These are phyloP conservation scores for Adansonia grandidieri DNA, from an alignment of 441 rosid species.

Conservation along the genomic window DNA sequence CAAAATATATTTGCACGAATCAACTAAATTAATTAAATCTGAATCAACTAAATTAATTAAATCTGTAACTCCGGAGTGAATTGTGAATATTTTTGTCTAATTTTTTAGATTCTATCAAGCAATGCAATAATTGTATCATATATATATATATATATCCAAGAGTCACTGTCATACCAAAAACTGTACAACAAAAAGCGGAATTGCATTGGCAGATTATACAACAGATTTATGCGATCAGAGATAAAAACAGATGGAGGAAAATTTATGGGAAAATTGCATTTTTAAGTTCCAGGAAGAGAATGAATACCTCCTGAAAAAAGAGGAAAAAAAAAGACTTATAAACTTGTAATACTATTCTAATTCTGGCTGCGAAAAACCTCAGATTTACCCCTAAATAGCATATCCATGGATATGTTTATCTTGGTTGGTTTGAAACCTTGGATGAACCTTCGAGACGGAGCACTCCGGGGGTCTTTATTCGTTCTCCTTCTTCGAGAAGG, in stretches of 20 bases:
- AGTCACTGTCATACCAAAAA: not conserved
- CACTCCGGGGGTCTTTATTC: constrained; percentile 52
- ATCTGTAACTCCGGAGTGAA: too few relatives aligned
- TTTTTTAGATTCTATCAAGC: too few relatives aligned
- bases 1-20: not conserved
- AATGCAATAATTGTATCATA: too few relatives aligned
- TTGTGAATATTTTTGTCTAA: too few relatives aligned
- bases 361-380: constrained; percentile 55
- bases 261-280: constrained; percentile 20
- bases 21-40: too few relatives aligned
- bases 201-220: constrained; percentile 30
- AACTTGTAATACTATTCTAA: constrained; percentile 30
- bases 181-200: constrained; percentile 36
- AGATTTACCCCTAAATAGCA: constrained; percentile 63
- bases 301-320: not conserved
- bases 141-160: too few relatives aligned
- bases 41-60: too few relatives aligned
- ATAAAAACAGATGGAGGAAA: constrained; percentile 28
- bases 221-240: constrained; percentile 22
- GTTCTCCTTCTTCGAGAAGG: constrained; percentile 54
- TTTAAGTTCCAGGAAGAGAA: constrained; percentile 11
- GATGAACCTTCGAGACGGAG: constrained; percentile 48
- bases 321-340: not conserved
- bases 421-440: constrained; percentile 49
- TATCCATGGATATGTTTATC: constrained; percentile 54